Percentiles rank a stretch among this genome's conserved stretches.
Conservation (phyloP, 768 basidiomycete species). For the Tulasnella sp. region DNA sequence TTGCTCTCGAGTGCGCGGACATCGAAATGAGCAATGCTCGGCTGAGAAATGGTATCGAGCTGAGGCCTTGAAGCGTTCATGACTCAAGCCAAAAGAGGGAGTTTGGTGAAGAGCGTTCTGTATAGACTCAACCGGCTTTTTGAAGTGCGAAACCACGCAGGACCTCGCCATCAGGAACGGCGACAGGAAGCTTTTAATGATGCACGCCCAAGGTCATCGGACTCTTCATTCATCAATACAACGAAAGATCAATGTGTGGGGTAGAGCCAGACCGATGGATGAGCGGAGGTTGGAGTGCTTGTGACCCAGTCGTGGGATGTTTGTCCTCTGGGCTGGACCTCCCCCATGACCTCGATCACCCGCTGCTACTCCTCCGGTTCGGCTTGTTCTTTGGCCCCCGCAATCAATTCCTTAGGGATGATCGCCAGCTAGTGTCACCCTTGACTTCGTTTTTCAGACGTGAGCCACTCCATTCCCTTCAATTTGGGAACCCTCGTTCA, state of each 20-base stretch:
- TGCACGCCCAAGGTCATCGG: not conserved
- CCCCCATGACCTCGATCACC: not conserved
- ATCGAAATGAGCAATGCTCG: not conserved
- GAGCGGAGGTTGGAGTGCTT: not conserved
- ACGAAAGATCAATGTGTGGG: not conserved
- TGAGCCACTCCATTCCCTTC: conserved; percentile 35
- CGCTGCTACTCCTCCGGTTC: not conserved
- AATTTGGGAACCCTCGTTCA: not conserved
- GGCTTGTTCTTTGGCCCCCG: not conserved
- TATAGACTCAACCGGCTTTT: not conserved
- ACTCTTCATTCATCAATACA: not conserved
- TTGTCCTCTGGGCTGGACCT: conserved; percentile 1
- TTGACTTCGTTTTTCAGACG: conserved; percentile 70
- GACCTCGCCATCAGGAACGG: not conserved
- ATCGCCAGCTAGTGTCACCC: conserved; percentile 74
- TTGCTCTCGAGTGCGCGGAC: not conserved
- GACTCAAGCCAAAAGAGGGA: not conserved
- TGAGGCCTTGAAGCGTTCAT: not conserved
- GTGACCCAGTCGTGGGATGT: not conserved
- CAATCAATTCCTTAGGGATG: conserved; percentile 48
- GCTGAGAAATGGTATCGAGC: not conserved
- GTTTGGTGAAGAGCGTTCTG: not conserved
- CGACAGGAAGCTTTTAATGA: not conserved
- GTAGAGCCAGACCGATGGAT: not conserved
- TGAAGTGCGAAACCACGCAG: not conserved